phyloP scores from a whole-genome alignment of 305 asterid species.

The Rubia tinctorum region DNA sequence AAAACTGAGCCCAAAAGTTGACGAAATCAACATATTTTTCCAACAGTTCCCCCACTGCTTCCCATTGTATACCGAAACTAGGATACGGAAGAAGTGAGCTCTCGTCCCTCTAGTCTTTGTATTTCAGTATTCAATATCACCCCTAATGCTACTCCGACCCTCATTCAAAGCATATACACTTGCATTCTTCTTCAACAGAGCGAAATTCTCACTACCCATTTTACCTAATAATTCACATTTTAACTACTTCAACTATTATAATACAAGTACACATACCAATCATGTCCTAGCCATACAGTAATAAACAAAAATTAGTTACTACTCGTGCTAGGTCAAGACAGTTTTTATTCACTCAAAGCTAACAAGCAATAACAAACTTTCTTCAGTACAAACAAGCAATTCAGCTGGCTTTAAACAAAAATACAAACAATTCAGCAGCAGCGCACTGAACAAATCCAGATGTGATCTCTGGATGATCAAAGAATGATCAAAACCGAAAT shows the following conservation, averaged over 20 bases:
- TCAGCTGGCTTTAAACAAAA: no score
- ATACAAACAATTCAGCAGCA: no score
- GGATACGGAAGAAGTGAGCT: constrained; percentile 19
- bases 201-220: constrained; percentile 13
- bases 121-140: constrained; percentile 20
- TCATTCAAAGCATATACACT: constrained; percentile 18
- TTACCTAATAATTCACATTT: neutral
- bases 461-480: no score
- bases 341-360: neutral
- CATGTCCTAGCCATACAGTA: neutral
- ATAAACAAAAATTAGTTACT: constrained; percentile 7
- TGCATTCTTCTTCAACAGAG: constrained; percentile 1
- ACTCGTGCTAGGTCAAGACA: neutral
- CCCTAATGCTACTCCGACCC: constrained; percentile 9
- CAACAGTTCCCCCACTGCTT: no score
- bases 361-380: neutral
- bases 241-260: neutral
- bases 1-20: no score
- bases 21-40: no score
- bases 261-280: neutral
- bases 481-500: no score
- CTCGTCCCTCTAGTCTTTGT: constrained; percentile 19
- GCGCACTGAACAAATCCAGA: no score
- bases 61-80: constrained; percentile 26
- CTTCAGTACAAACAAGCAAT: no score